Conservation (phyloP, 768 basidiomycete genomes). For the Xerocomellus amylosporus region DNA sequence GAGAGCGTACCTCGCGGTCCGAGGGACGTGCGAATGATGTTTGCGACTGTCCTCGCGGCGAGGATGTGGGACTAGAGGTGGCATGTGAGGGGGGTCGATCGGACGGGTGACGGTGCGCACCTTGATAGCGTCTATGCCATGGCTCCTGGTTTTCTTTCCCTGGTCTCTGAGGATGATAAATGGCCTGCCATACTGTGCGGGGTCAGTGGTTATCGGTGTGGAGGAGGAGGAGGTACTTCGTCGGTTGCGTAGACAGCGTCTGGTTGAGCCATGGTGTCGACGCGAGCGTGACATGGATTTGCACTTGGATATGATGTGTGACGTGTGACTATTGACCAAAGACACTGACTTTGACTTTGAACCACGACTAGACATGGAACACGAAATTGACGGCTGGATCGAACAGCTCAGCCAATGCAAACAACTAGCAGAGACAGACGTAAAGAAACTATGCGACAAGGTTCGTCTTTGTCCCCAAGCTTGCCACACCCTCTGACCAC, state of each 20-base stretch:
- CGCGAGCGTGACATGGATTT: slow-evolving; percentile 28
- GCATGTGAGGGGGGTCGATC: slow-evolving; percentile 3
- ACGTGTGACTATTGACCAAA: slow-evolving; percentile 26
- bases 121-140: slow-evolving; percentile 95
- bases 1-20: slow-evolving; percentile 80
- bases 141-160: slow-evolving; percentile 83
- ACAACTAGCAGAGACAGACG: slow-evolving; percentile 90
- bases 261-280: slow-evolving; percentile 34
- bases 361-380: slow-evolving; percentile 39
- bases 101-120: slow-evolving; percentile 38
- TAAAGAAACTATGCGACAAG: slow-evolving; percentile 99
- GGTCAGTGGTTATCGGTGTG: slow-evolving; percentile 4
- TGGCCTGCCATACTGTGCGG: slow-evolving; percentile 80
- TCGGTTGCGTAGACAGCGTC: slow-evolving; percentile 85
- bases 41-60: slow-evolving; percentile 89
- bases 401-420: slow-evolving; percentile 96
- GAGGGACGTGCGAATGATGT: slow-evolving; percentile 92
- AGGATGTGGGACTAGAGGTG: slow-evolving; percentile 81
- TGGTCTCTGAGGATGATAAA: slow-evolving; percentile 97
- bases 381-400: slow-evolving; percentile 95
- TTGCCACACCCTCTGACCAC: slow-evolving; percentile 11
- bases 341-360: slow-evolving; percentile 26
- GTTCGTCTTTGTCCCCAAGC: slow-evolving; percentile 37
- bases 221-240: slow-evolving; percentile 50
- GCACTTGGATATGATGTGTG: slow-evolving; percentile 23